phyloP scores from a whole-genome alignment of 768 basidiomycete genomes.

The Botryobasidium botryosum region DNA sequence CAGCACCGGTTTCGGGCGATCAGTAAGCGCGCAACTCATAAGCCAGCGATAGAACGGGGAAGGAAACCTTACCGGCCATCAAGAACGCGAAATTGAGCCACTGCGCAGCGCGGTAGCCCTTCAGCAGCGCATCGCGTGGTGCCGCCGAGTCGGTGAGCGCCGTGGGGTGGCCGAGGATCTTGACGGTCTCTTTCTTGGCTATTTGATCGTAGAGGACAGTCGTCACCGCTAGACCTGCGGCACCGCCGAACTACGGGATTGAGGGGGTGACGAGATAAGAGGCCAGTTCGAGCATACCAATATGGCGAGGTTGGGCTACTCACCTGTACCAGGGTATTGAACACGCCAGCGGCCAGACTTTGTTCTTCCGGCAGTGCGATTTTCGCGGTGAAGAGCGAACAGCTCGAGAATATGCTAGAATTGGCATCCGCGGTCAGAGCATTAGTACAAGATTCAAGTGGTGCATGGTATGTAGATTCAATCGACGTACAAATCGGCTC shows the following conservation, averaged over 20 bases:
- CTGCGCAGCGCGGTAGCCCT: conserved; percentile 42
- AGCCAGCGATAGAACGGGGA: no score
- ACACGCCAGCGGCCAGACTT: conserved; percentile 55
- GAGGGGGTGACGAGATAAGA: no score
- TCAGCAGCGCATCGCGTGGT: conserved; percentile 25
- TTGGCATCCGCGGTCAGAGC: not conserved
- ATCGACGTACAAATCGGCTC: conserved; percentile 41
- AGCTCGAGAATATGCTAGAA: conserved; percentile 39
- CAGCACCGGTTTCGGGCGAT: no score
- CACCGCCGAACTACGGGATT: conserved; percentile 49
- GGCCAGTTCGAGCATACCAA: no score
- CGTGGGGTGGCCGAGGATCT: conserved; percentile 19
- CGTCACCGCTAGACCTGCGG: conserved; percentile 53
- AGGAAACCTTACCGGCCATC: conserved; percentile 42
- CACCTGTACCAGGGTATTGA: conserved; percentile 66
- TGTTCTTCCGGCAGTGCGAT: conserved; percentile 52
- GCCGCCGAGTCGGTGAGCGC: no score
- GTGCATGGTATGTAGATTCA: not conserved
- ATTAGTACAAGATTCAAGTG: not conserved
- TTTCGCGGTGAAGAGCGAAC: conserved; percentile 59
- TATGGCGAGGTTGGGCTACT: conserved; percentile 6
- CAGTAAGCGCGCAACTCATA: no score
- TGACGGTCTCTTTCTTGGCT: conserved; percentile 19
- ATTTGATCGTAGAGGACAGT: conserved; percentile 48
- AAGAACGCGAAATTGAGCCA: conserved; percentile 52